Conservation (phyloP, 2,329 filamentous ascomycete species). For the Venturia nashicola region DNA sequence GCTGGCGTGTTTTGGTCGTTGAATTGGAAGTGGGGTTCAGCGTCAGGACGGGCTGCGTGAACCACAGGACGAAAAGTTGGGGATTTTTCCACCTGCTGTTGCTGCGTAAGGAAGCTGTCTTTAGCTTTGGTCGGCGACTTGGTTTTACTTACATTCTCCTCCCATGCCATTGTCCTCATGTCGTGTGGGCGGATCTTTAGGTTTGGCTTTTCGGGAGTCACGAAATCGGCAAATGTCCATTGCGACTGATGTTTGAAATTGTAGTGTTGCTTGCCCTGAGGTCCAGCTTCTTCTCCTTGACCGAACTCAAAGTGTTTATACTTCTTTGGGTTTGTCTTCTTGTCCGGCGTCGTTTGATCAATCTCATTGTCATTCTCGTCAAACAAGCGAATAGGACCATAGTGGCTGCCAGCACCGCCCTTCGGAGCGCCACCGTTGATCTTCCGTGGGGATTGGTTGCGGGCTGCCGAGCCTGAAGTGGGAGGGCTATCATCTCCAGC, state of each 20-base stretch:
- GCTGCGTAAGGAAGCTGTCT: neutral
- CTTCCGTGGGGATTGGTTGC: constrained; percentile 20
- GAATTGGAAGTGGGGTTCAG: constrained; percentile 74
- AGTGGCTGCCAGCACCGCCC: constrained; percentile 38
- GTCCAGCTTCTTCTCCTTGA: constrained; percentile 41
- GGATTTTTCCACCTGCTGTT: constrained; percentile 40
- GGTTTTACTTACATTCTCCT: constrained; percentile 35
- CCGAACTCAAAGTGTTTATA: constrained; percentile 79
- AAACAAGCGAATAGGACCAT: constrained; percentile 42
- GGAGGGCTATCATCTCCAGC: constrained; percentile 6
- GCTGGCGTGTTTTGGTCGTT: constrained; percentile 57
- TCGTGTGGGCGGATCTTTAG: constrained; percentile 55
- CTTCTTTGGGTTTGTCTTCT: constrained; percentile 54
- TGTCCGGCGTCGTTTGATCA: constrained; percentile 22
- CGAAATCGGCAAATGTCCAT: constrained; percentile 84
- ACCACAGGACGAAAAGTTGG: constrained; percentile 47
- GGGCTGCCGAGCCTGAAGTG: constrained; percentile 1
- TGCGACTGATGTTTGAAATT: constrained; percentile 53
- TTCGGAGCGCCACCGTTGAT: constrained; percentile 27
- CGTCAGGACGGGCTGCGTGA: constrained; percentile 62
- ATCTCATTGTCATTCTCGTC: constrained; percentile 39
- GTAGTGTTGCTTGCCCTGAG: constrained; percentile 18
- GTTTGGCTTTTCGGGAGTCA: constrained; percentile 65
- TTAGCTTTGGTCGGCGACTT: neutral
- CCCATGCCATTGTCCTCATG: constrained; percentile 64